Base-by-base conservation (phyloP, 176 grass and related monocot species). In the Aegilops bicornis region DNA sequence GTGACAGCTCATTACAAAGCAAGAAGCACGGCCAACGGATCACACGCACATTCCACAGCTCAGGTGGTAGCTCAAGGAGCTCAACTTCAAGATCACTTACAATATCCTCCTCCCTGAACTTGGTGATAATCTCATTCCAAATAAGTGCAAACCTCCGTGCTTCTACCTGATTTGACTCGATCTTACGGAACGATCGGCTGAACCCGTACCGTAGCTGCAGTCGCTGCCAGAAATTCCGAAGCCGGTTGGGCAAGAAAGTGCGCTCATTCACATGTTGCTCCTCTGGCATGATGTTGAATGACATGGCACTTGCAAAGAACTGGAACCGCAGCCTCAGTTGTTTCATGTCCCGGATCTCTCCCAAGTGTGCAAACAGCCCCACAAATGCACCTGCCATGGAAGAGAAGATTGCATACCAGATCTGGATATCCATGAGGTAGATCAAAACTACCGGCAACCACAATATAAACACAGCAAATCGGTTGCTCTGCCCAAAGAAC, bases 371-470 rank as follows among this genome's bases (percentile, higher is more conserved):
- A 84, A 98, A 98, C 42, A 98, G 67, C 58, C 95, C 95, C 37
- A 98, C 95, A 79, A 93, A 89, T 29, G 89, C 95, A 25, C 95
- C 95, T 6, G 91, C 78, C 82, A 95, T 47, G 52, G 95, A 89
- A 52, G 95, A 98, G 74, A 98, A 95, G 24, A 98, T 91, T 12
- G 95, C 91, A 33, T 98, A 98, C 95, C 95, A 98, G 47, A 98
- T 98, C 87, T 98, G 95, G 79, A 93, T 95, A 83, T 98, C 95
- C 95, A 98, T 98, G 39, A 98, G 87, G 87, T 98, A 98, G 80
- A 98, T 98, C 87, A 98, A 87, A 65, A 98, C 86, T 50, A 98
- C 91, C 15, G 95, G 95, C 10, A 95, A 42, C 95, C 95, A 98
- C 60, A 98, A 78, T 56, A 98, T 52, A 67, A 91, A 86, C 23